A percentile compares a stretch with the other conserved stretches of the same genome.
Evolutionary conservation across 352 stramenopile genomes (phyloP).

Genomic region (Phytophthora pistaciae): DNA sequence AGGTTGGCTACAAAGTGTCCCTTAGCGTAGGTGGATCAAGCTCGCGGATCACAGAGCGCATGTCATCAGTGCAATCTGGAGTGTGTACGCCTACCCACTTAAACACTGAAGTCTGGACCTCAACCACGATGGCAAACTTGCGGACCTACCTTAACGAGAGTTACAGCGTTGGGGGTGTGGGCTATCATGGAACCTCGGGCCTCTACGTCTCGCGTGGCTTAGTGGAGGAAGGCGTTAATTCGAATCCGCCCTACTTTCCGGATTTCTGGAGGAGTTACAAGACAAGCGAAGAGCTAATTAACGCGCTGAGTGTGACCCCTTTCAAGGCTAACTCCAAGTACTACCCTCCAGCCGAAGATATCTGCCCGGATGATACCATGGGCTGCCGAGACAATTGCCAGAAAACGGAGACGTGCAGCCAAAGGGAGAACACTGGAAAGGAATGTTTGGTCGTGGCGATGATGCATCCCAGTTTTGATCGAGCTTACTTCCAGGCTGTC

Average conservation of each 20-base stretch:
- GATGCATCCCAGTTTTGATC: constrained; percentile 49
- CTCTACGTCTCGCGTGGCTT: constrained; percentile 61
- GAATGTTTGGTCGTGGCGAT: constrained; percentile 55
- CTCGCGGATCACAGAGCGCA: neutral
- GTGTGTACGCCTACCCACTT: neutral
- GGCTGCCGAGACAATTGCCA: constrained; percentile 57
- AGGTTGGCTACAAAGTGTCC: neutral
- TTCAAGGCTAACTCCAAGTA: constrained; percentile 36
- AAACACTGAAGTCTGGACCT: neutral
- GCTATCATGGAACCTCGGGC: constrained; percentile 50
- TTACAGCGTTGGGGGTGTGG: constrained; percentile 38
- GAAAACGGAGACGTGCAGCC: constrained; percentile 46
- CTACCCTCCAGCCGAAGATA: constrained; percentile 33
- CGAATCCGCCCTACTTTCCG: constrained; percentile 33
- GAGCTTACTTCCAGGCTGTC: constrained; percentile 47
- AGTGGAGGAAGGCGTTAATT: constrained; percentile 16
- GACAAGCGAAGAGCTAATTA: constrained; percentile 43
- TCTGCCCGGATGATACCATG: constrained; percentile 40
- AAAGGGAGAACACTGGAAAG: constrained; percentile 31
- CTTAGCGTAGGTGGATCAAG: neutral
- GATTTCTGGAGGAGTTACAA: constrained; percentile 62
- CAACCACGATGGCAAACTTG: neutral
- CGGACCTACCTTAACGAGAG: constrained; percentile 16
- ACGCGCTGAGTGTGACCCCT: constrained; percentile 17
- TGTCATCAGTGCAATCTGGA: neutral